Percentiles rank a stretch among this genome's conserved stretches.
These are phyloP conservation scores for Geranium rotundifolium DNA, from an alignment of 345 rosid genomes.

Conservation along the genomic window DNA sequence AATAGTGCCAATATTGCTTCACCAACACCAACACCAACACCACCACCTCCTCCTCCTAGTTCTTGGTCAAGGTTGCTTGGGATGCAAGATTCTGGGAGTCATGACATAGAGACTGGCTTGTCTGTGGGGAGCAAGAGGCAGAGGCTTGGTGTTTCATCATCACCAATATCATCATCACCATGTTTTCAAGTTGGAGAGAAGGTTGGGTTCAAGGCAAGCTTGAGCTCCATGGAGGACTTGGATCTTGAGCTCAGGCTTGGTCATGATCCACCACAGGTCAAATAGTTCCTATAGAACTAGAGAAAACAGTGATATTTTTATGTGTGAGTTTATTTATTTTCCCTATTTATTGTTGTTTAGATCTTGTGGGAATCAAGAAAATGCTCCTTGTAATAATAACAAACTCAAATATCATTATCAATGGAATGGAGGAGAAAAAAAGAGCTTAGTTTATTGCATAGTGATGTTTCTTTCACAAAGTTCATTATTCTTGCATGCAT, in stretches of 20 bases:
- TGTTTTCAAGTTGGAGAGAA: slow-evolving; percentile 21
- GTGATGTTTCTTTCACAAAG: too few species aligned
- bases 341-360: background rate
- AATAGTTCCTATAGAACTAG: slow-evolving; percentile 12
- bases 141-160: slow-evolving; percentile 1
- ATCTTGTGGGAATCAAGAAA: too few species aligned
- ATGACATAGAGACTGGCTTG: background rate
- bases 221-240: slow-evolving; percentile 45
- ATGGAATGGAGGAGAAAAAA: too few species aligned
- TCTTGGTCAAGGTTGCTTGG: background rate
- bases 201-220: slow-evolving; percentile 17
- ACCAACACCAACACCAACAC: background rate
- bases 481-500: too few species aligned
- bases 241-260: slow-evolving; percentile 96
- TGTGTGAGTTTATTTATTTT: background rate
- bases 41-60: background rate
- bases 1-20: slow-evolving; percentile 7
- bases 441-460: too few species aligned
- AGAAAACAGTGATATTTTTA: background rate
- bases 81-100: background rate
- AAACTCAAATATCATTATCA: too few species aligned
- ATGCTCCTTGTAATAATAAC: too few species aligned
- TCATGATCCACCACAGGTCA: slow-evolving; percentile 31
- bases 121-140: slow-evolving; percentile 1
- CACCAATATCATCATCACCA: slow-evolving; percentile 12